These are phyloP conservation scores for Rheum nobile DNA, from an alignment of 148 eudicot species.

Conservation along the genomic window DNA sequence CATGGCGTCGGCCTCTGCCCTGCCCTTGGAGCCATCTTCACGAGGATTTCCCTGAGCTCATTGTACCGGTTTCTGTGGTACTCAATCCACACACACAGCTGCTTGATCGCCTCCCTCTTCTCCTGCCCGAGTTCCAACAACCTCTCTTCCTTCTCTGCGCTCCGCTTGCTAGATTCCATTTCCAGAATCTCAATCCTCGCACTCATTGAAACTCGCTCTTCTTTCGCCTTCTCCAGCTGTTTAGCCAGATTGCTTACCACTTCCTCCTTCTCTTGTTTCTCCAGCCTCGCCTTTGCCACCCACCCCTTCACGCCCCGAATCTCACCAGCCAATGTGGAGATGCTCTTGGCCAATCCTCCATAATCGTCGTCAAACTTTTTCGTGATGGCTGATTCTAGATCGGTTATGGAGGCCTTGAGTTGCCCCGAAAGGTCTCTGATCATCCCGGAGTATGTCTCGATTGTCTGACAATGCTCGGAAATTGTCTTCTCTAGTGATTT, in stretches of 20 bases:
- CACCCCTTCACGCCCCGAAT: constrained; percentile 37
- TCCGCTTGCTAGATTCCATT: constrained; percentile 16
- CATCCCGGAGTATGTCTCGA: constrained; percentile 1
- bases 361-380: constrained; percentile 63
- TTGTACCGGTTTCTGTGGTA: constrained; percentile 47
- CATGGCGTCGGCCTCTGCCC: not conserved
- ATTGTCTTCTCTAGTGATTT: constrained; percentile 28
- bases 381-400: constrained; percentile 32
- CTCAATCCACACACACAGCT: constrained; percentile 71
- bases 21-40: constrained; percentile 1
- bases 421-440: constrained; percentile 23
- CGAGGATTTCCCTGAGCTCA: constrained; percentile 32
- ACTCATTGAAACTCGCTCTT: constrained; percentile 17
- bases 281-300: constrained; percentile 27
- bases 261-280: constrained; percentile 29
- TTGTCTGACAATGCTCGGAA: constrained; percentile 16
- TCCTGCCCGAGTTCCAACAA: constrained; percentile 42
- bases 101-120: constrained; percentile 83
- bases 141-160: constrained; percentile 28
- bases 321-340: constrained; percentile 43
- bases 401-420: constrained; percentile 20
- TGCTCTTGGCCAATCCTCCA: constrained; percentile 36
- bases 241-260: constrained; percentile 24
- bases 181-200: constrained; percentile 22
- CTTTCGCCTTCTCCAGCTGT: constrained; percentile 29